phyloP scores from a whole-genome alignment of 192 early-diverging fungal species.

The Coemansia furcata region DNA sequence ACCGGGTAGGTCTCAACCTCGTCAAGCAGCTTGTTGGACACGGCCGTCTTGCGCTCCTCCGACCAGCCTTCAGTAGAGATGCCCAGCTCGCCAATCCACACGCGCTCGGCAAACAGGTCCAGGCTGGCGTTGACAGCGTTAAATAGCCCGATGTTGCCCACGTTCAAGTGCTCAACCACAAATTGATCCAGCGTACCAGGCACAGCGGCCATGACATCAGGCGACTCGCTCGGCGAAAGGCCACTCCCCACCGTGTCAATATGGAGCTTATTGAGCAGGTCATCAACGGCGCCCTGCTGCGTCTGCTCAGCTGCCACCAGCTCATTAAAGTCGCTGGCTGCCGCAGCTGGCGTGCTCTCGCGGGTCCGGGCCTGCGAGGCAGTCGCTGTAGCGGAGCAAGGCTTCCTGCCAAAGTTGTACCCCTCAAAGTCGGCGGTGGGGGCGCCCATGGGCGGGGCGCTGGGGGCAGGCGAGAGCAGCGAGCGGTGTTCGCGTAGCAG shows the following conservation, averaged over 20 bases:
- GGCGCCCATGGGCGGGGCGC: slow-evolving; percentile 1
- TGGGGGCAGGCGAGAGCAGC: neutral
- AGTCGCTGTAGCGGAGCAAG: neutral
- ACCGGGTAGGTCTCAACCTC: slow-evolving; percentile 76
- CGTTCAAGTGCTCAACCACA: slow-evolving; percentile 68
- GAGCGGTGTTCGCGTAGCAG: slow-evolving; percentile 25
- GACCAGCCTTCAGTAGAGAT: slow-evolving; percentile 69
- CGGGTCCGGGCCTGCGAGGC: neutral
- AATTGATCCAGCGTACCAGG: slow-evolving; percentile 52
- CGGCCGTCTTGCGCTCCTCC: slow-evolving; percentile 58
- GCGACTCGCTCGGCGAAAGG: neutral
- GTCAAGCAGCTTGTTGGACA: slow-evolving; percentile 59
- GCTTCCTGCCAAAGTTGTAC: neutral
- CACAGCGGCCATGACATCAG: slow-evolving; percentile 13
- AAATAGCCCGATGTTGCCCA: slow-evolving; percentile 94
- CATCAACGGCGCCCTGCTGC: slow-evolving; percentile 2
- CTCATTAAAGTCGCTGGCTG: slow-evolving; percentile 1
- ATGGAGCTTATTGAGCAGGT: slow-evolving; percentile 14
- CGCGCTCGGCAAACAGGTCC: slow-evolving; percentile 56
- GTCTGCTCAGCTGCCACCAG: neutral
- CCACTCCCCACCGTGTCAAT: slow-evolving; percentile 2
- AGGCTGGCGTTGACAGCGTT: slow-evolving; percentile 80
- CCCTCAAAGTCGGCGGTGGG: neutral
- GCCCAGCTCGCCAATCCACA: slow-evolving; percentile 78
- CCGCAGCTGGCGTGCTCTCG: slow-evolving; percentile 1